phyloP scores from a whole-genome alignment of 2,329 filamentous ascomycete genomes.

The Penicillium sp. region DNA sequence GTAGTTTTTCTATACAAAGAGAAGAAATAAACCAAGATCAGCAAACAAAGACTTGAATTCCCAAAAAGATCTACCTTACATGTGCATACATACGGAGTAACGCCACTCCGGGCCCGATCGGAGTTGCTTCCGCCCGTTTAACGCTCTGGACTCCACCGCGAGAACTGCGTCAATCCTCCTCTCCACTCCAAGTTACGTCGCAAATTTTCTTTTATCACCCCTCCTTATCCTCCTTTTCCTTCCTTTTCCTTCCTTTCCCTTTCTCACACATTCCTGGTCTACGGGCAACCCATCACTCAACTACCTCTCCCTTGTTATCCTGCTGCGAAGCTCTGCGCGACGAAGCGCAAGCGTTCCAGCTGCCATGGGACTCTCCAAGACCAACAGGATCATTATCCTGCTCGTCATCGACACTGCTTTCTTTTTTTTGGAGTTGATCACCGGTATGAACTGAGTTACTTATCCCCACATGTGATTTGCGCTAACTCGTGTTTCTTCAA shows the following conservation, averaged over 20 bases:
- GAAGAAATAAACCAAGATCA: not conserved
- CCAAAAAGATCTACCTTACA: not conserved
- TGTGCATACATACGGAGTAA: not conserved
- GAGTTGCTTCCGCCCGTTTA: constrained; percentile 20
- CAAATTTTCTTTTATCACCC: not conserved
- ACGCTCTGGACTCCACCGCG: constrained; percentile 7
- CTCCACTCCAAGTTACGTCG: constrained; percentile 4
- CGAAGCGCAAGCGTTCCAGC: constrained; percentile 18
- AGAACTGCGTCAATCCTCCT: not conserved
- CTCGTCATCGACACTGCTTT: constrained; percentile 86
- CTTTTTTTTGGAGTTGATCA: constrained; percentile 84
- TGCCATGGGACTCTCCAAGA: constrained; percentile 84
- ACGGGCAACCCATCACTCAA: not conserved
- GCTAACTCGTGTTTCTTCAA: constrained; percentile 26
- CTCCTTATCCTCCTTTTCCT: too few species aligned
- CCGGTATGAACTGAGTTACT: constrained; percentile 48
- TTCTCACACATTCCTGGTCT: not conserved
- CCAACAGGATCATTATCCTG: constrained; percentile 87
- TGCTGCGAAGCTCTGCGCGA: constrained; percentile 22
- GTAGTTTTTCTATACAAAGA: not conserved
- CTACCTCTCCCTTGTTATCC: not conserved
- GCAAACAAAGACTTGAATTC: not conserved
- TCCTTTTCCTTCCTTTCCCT: not conserved
- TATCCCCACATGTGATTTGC: not conserved
- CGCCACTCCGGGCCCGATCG: constrained; percentile 18